These are phyloP conservation scores for Ochetophila trinervis DNA, from an alignment of 306 rosid genomes.

Conservation along the genomic window DNA sequence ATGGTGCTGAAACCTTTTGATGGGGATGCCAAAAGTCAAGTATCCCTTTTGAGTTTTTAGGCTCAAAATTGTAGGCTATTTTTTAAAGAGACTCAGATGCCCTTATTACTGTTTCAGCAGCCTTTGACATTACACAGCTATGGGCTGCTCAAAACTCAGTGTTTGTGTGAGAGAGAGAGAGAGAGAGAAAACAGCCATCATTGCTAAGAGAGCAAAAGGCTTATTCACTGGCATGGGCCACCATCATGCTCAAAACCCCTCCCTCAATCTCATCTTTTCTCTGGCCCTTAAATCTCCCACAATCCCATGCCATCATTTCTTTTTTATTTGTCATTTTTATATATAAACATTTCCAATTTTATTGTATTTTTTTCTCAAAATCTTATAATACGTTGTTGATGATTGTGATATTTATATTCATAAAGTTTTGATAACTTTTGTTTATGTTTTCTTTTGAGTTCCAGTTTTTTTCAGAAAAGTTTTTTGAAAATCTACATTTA, in stretches of 20 bases:
- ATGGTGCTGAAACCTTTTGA: conserved; percentile 34
- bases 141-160: conserved; percentile 1
- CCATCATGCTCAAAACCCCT: conserved; percentile 32
- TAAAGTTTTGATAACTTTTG: no score
- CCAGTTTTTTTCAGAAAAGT: no score
- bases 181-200: conserved; percentile 38
- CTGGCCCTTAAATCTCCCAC: conserved; percentile 57
- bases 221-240: conserved; percentile 61
- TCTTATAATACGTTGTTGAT: conserved; percentile 20
- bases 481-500: no score
- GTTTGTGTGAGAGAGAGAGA: not conserved
- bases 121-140: conserved; percentile 25
- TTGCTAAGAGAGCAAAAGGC: conserved; percentile 47
- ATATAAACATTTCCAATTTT: conserved; percentile 19
- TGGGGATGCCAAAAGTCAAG: conserved; percentile 45
- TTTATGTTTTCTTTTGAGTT: no score
- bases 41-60: conserved; percentile 37
- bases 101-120: conserved; percentile 31
- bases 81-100: conserved; percentile 4
- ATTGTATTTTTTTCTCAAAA: conserved; percentile 3
- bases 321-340: conserved; percentile 22
- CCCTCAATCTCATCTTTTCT: conserved; percentile 25
- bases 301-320: conserved; percentile 61
- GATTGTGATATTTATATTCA: no score
- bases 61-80: conserved; percentile 53